phyloP scores from a whole-genome alignment of 108 stramenopile genomes.

The Cyclotella cryptica region DNA sequence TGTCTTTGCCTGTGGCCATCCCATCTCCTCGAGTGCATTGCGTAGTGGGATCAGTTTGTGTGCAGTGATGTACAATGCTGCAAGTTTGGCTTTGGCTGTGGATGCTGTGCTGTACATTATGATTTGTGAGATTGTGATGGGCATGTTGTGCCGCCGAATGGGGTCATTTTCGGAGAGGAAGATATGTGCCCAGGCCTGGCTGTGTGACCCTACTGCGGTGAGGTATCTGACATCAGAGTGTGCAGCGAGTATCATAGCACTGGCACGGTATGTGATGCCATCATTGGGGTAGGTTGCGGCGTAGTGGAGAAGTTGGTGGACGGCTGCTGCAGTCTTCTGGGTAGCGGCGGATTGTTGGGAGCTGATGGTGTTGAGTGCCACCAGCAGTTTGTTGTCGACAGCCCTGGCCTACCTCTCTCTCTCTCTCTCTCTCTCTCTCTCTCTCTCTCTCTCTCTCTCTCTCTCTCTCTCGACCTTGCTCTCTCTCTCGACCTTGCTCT shows the following conservation, averaged over 20 bases:
- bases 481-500: no score
- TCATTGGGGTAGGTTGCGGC: background rate
- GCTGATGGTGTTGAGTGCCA: background rate
- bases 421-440: no score
- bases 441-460: no score
- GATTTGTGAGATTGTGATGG: background rate
- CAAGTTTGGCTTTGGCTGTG: background rate
- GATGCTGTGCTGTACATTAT: background rate
- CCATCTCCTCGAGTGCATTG: no score
- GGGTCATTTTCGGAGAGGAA: background rate
- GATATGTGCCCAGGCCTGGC: background rate
- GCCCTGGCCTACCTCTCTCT: no score
- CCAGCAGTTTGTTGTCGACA: conserved; percentile 9
- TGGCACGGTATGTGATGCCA: conserved; percentile 13
- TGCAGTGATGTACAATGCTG: background rate
- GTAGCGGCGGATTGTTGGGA: background rate
- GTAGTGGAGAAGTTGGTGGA: background rate
- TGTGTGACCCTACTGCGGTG: background rate
- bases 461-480: no score
- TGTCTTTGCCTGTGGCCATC: no score
- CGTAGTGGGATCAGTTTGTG: background rate
- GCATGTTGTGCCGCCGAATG: background rate
- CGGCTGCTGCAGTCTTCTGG: background rate
- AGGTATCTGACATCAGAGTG: no score
- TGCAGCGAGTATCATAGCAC: no score